A percentile compares a stretch with the other conserved stretches of the same genome.
phyloP scores from a whole-genome alignment of 495 filamentous ascomycete species.

The Parmelia sp. region DNA sequence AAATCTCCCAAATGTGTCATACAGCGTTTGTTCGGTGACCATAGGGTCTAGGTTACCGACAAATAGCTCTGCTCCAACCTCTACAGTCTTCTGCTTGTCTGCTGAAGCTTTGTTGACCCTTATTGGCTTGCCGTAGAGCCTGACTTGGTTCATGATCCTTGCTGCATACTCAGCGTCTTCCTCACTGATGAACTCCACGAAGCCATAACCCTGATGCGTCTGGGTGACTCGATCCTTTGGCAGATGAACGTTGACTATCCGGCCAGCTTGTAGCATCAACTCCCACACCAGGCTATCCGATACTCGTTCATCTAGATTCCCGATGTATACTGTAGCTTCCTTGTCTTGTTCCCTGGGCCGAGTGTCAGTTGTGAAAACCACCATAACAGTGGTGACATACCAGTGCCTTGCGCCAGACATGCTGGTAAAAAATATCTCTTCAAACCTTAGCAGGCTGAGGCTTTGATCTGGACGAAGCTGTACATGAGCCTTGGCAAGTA shows the following conservation, averaged over 20 bases:
- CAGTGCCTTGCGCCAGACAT: slow-evolving; percentile 79
- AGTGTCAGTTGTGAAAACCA: slow-evolving; percentile 14
- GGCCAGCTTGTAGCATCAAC: slow-evolving; percentile 94
- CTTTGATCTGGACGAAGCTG: background rate
- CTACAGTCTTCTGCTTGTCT: slow-evolving; percentile 93
- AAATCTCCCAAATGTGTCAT: slow-evolving; percentile 94
- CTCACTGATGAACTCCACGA: slow-evolving; percentile 95
- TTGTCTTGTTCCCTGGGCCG: slow-evolving; percentile 88
- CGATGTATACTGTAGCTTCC: slow-evolving; percentile 95
- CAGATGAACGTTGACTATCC: slow-evolving; percentile 94
- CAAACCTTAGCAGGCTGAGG: background rate
- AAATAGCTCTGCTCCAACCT: slow-evolving; percentile 95
- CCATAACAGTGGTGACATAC: slow-evolving; percentile 38
- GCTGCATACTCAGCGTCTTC: slow-evolving; percentile 96
- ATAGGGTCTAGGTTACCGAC: slow-evolving; percentile 92
- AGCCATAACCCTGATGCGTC: slow-evolving; percentile 95
- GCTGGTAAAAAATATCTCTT: slow-evolving; percentile 15
- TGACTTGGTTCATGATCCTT: slow-evolving; percentile 92
- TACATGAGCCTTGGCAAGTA: background rate
- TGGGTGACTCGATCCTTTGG: slow-evolving; percentile 97
- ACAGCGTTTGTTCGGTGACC: slow-evolving; percentile 95
- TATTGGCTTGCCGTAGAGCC: slow-evolving; percentile 89
- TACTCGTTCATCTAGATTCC: slow-evolving; percentile 95
- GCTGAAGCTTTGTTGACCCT: slow-evolving; percentile 94
- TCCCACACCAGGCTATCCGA: slow-evolving; percentile 90